These are phyloP conservation scores for Tylopilus felleus DNA, from an alignment of 768 basidiomycete genomes.

Conservation along the genomic window DNA sequence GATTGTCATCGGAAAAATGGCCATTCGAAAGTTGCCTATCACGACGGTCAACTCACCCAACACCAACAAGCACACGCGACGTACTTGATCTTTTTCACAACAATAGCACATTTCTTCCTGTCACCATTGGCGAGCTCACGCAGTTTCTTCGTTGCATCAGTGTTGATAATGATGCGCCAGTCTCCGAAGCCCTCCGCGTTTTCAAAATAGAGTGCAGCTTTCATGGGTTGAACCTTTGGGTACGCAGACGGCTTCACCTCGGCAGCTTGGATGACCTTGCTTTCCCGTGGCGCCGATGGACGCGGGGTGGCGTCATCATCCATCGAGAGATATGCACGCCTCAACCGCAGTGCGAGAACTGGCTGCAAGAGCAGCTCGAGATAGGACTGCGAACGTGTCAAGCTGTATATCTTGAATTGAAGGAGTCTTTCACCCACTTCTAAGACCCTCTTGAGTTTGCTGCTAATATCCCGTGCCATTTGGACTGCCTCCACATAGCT, in stretches of 20 bases:
- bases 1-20: constrained; percentile 66
- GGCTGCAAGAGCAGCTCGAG: constrained; percentile 21
- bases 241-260: constrained; percentile 30
- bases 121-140: constrained; percentile 46
- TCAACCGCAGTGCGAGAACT: constrained; percentile 7
- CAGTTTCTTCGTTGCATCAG: constrained; percentile 46
- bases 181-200: constrained; percentile 58
- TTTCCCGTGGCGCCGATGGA: neutral
- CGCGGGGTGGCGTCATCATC: neutral
- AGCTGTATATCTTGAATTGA: too few relatives aligned
- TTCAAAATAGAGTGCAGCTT: constrained; percentile 58
- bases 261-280: neutral
- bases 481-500: constrained; percentile 16
- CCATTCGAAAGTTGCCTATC: constrained; percentile 65
- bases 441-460: constrained; percentile 26
- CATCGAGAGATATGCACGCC: constrained; percentile 7
- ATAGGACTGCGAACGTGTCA: constrained; percentile 23
- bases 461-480: constrained; percentile 16
- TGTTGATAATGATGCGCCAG: constrained; percentile 59
- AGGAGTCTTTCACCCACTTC: constrained; percentile 18
- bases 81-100: constrained; percentile 68
- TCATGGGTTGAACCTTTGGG: constrained; percentile 54
- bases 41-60: neutral
- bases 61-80: constrained; percentile 6
- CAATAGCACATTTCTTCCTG: constrained; percentile 45